Conservation (phyloP, 2,329 filamentous ascomycete species). For the Talaromyces albobiverticillius region DNA sequence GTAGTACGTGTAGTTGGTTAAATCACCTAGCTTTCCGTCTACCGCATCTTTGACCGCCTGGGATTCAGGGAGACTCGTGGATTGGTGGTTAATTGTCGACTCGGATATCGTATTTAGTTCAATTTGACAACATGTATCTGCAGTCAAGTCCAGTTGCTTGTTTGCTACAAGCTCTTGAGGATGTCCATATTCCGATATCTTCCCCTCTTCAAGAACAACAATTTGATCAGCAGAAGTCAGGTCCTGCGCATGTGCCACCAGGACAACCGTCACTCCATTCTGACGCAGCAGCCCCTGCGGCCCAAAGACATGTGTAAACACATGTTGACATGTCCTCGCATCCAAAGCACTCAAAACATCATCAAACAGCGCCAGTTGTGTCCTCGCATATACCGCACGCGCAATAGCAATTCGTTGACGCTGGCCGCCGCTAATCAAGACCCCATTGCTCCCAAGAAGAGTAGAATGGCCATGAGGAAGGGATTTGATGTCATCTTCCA, state of each 20-base stretch:
- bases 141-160: no score
- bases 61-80: background rate
- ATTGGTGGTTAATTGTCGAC: no score
- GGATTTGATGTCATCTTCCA: conserved; percentile 5
- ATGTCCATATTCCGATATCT: background rate
- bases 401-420: conserved; percentile 78
- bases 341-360: conserved; percentile 87
- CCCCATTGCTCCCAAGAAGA: conserved; percentile 64
- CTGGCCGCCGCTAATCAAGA: conserved; percentile 77
- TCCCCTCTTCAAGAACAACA: conserved; percentile 4
- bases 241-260: conserved; percentile 1
- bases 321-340: conserved; percentile 47
- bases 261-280: background rate
- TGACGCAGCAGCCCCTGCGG: background rate
- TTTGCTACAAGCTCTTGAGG: no score
- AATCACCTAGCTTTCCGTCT: background rate
- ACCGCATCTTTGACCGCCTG: background rate
- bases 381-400: conserved; percentile 74
- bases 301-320: conserved; percentile 9
- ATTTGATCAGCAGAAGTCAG: conserved; percentile 10
- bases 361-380: conserved; percentile 66
- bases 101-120: no score
- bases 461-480: conserved; percentile 74
- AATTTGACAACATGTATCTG: no score
- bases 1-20: conserved; percentile 6